Conservation (phyloP, 371 early-diverging fungal genomes). For the Mycotypha africana region DNA sequence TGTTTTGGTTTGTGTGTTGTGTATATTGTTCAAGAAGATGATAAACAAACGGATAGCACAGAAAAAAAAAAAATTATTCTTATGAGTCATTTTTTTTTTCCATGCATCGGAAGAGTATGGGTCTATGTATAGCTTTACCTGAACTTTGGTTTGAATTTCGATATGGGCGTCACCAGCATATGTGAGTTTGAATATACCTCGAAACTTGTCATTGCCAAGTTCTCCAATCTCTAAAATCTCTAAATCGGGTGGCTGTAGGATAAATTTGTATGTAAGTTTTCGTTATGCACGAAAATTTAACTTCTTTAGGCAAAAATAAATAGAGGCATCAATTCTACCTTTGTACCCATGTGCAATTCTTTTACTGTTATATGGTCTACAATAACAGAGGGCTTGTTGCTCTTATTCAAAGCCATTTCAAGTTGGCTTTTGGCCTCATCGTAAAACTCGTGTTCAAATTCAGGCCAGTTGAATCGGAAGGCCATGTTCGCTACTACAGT, state of each 20-base stretch:
- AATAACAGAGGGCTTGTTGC: slow-evolving; percentile 85
- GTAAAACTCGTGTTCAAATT: slow-evolving; percentile 80
- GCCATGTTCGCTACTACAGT: too few species aligned
- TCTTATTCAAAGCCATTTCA: slow-evolving; percentile 88
- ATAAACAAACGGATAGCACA: too few species aligned
- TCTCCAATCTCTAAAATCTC: slow-evolving; percentile 98
- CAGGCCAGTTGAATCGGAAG: slow-evolving; percentile 95
- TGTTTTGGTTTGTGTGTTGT: too few species aligned
- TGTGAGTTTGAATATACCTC: slow-evolving; percentile 91
- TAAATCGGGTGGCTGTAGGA: slow-evolving; percentile 85
- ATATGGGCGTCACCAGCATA: slow-evolving; percentile 94
- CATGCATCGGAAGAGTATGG: slow-evolving; percentile 61
- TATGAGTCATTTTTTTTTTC: too few species aligned
- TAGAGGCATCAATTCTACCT: too few species aligned
- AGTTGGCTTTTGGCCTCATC: slow-evolving; percentile 81
- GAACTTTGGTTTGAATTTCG: slow-evolving; percentile 90
- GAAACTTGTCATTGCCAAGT: slow-evolving; percentile 84
- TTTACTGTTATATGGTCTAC: slow-evolving; percentile 86
- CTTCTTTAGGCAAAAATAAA: too few species aligned
- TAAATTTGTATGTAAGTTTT: slow-evolving; percentile 1
- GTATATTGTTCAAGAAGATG: too few species aligned
- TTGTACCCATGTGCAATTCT: slow-evolving; percentile 91
- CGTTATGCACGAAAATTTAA: too few species aligned
- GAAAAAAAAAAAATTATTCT: neutral
- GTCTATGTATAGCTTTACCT: slow-evolving; percentile 43